A percentile compares a stretch with the other conserved stretches of the same genome.
phyloP scores from a whole-genome alignment of 139 green algal genomes.

The Desmodesmus armatus region DNA sequence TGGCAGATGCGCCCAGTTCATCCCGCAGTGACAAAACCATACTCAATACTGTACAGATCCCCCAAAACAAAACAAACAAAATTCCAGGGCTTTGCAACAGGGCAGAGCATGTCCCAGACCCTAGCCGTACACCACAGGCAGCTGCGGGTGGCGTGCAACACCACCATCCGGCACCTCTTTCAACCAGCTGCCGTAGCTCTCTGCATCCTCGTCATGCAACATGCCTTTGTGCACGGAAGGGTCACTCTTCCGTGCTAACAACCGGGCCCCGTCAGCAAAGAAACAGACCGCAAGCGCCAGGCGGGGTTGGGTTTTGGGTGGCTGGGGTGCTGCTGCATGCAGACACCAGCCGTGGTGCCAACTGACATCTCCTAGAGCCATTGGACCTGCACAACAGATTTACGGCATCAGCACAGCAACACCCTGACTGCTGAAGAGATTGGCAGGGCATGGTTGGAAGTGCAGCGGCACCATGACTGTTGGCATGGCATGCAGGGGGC shows the following conservation, averaged over 20 bases:
- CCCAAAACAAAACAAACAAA: too few relatives aligned
- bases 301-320: constrained; percentile 48
- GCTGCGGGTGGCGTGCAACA: constrained; percentile 38
- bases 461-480: too few relatives aligned
- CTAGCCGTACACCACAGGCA: constrained; percentile 47
- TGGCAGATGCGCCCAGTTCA: too few relatives aligned
- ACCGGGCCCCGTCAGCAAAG: constrained; percentile 67
- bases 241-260: constrained; percentile 55
- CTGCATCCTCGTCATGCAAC: constrained; percentile 63
- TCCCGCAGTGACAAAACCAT: too few relatives aligned
- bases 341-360: constrained; percentile 77
- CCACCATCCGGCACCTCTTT: constrained; percentile 24
- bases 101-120: too few relatives aligned
- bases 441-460: too few relatives aligned
- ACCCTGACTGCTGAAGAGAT: too few relatives aligned
- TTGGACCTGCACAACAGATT: constrained; percentile 55
- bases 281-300: constrained; percentile 60
- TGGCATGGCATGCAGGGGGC: too few relatives aligned
- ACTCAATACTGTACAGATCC: too few relatives aligned
- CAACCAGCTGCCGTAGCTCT: constrained; percentile 59
- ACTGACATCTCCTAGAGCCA: constrained; percentile 69
- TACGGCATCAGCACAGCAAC: too few relatives aligned
- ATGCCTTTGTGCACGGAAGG: constrained; percentile 42
- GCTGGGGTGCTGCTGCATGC: constrained; percentile 67
- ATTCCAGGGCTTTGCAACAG: too few relatives aligned